phyloP scores from a whole-genome alignment of 2,329 filamentous ascomycete genomes.

The Ophiocordyceps sinensis region DNA sequence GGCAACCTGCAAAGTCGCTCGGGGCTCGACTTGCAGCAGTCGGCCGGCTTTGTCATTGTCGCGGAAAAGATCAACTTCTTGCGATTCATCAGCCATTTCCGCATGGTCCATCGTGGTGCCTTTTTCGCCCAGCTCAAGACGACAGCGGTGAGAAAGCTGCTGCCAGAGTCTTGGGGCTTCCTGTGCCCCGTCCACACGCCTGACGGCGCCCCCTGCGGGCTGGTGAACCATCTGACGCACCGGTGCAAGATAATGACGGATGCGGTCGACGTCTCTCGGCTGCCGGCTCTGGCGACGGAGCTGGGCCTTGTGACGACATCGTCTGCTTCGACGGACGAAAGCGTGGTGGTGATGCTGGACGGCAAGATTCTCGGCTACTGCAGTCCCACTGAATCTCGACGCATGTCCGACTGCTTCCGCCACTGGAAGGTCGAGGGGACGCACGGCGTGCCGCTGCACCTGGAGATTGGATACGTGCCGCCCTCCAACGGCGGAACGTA shows the following conservation, averaged over 20 bases:
- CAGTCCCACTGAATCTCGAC: conserved; percentile 64
- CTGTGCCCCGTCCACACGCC: conserved; percentile 95
- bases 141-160: conserved; percentile 84
- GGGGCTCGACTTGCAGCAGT: conserved; percentile 86
- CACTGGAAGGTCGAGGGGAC: conserved; percentile 91
- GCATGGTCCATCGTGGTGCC: conserved; percentile 96
- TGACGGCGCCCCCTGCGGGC: conserved; percentile 85
- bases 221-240: conserved; percentile 89
- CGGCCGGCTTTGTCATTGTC: conserved; percentile 88
- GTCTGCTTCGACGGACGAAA: conserved; percentile 67
- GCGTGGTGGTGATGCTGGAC: conserved; percentile 79
- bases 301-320: conserved; percentile 66
- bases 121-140: conserved; percentile 98
- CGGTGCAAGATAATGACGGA: conserved; percentile 83
- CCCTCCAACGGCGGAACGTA: conserved; percentile 86
- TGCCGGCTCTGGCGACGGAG: conserved; percentile 61
- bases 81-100: conserved; percentile 96
- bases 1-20: conserved; percentile 86
- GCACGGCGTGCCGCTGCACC: conserved; percentile 63
- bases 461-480: conserved; percentile 88
- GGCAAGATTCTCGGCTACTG: conserved; percentile 85
- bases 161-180: conserved; percentile 97
- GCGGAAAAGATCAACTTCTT: conserved; percentile 99
- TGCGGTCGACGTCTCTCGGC: conserved; percentile 54
- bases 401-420: conserved; percentile 73